Percentiles rank a stretch among this genome's conserved stretches.
phyloP scores from a whole-genome alignment of 2,329 filamentous ascomycete species.

The Aspergillus transmontanensis region DNA sequence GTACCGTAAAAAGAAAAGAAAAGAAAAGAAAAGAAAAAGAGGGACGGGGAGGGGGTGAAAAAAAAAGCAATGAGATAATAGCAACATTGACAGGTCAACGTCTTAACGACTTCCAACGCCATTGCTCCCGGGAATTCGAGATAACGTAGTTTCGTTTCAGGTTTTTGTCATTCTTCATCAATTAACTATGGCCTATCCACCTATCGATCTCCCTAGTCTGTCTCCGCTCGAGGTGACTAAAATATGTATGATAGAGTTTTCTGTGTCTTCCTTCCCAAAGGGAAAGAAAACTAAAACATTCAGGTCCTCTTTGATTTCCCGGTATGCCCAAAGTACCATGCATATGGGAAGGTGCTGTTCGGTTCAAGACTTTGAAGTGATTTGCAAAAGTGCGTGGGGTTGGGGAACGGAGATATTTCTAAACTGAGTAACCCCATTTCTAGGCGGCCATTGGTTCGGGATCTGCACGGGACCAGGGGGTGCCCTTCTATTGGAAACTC shows the following conservation, averaged over 20 bases:
- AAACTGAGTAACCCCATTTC: slow-evolving; percentile 6
- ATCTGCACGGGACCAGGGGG: neutral
- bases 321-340: slow-evolving; percentile 16
- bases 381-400: neutral
- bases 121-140: neutral
- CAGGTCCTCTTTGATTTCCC: slow-evolving; percentile 8
- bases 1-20: neutral
- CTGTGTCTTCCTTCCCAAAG: neutral
- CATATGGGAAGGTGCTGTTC: slow-evolving; percentile 4
- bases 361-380: neutral
- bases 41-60: neutral
- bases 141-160: neutral
- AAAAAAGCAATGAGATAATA: neutral
- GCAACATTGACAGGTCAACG: slow-evolving; percentile 2
- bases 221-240: neutral
- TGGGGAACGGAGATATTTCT: slow-evolving; percentile 19
- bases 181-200: neutral
- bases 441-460: neutral
- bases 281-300: neutral
- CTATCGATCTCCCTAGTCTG: neutral
- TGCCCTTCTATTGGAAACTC: slow-evolving; percentile 3
- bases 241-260: slow-evolving; percentile 2
- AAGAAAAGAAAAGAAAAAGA: neutral
- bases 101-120: slow-evolving; percentile 1
- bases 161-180: neutral